Conservation (phyloP, 495 filamentous ascomycete genomes). For the Cercophora sp. region DNA sequence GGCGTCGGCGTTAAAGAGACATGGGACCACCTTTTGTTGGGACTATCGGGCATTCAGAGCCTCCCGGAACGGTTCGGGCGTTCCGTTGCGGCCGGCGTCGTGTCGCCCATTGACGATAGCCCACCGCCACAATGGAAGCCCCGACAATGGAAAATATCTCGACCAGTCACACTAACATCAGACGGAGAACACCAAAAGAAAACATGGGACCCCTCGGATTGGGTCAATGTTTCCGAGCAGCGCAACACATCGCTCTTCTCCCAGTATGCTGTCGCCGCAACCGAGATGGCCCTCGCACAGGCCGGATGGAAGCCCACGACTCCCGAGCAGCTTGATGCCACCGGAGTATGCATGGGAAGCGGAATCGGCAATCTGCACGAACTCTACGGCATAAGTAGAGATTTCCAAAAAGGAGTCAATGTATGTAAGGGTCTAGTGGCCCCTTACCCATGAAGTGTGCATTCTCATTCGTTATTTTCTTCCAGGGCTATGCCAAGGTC, state of each 20-base stretch:
- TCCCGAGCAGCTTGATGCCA: slow-evolving; percentile 61
- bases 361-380: slow-evolving; percentile 94
- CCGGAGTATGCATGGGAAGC: slow-evolving; percentile 91
- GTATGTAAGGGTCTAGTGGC: slow-evolving; percentile 49
- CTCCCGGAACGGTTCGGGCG: slow-evolving; percentile 52
- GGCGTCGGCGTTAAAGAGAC: slow-evolving; percentile 74
- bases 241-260: slow-evolving; percentile 87
- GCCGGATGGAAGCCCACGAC: slow-evolving; percentile 69
- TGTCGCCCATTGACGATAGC: slow-evolving; percentile 54
- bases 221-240: slow-evolving; percentile 66
- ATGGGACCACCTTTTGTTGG: slow-evolving; percentile 77
- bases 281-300: slow-evolving; percentile 82
- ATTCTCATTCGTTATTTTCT: slow-evolving; percentile 7
- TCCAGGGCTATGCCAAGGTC: slow-evolving; percentile 82
- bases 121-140: no score
- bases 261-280: slow-evolving; percentile 84
- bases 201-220: slow-evolving; percentile 72
- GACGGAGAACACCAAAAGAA: slow-evolving; percentile 10
- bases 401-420: slow-evolving; percentile 69
- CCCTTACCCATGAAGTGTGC: background rate
- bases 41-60: slow-evolving; percentile 75
- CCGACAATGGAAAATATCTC: no score
- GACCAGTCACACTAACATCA: no score
- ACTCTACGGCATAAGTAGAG: slow-evolving; percentile 74
- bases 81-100: slow-evolving; percentile 74